A percentile compares a stretch with the other conserved stretches of the same genome.
These are phyloP conservation scores for Viola odorata DNA, from an alignment of 345 rosid genomes.

Conservation along the genomic window DNA sequence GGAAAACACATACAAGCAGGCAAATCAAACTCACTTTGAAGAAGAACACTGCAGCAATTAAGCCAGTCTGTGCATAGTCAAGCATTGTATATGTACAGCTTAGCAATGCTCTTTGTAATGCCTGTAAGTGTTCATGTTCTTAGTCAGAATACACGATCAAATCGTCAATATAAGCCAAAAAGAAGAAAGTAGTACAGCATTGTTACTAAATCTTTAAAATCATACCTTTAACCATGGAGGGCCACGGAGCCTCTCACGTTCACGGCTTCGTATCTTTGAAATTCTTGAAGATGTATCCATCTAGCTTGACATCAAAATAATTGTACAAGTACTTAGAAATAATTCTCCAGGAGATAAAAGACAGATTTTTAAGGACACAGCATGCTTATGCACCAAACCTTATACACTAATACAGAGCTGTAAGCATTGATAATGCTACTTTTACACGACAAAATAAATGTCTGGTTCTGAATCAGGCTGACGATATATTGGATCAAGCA, in stretches of 20 bases:
- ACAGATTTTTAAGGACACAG: background rate
- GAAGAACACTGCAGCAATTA: constrained; percentile 94
- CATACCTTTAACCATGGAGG: constrained; percentile 95
- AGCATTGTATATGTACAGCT: constrained; percentile 71
- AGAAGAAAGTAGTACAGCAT: background rate
- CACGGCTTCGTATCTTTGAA: constrained; percentile 81
- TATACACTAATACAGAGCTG: no score
- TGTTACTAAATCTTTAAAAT: background rate
- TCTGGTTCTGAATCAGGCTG: no score
- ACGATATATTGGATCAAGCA: no score
- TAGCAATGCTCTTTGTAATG: constrained; percentile 80
- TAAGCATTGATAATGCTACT: no score
- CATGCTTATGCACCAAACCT: no score
- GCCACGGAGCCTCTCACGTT: constrained; percentile 90
- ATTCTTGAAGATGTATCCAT: constrained; percentile 98
- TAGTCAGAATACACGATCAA: constrained; percentile 8
- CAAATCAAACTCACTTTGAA: constrained; percentile 61
- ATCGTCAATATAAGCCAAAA: constrained; percentile 3
- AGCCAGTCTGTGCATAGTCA: constrained; percentile 95
- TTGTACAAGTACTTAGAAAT: constrained; percentile 11
- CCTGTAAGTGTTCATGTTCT: constrained; percentile 29
- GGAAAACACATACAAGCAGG: background rate
- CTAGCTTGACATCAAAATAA: constrained; percentile 57
- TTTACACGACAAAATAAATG: no score
- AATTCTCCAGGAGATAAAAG: background rate